Base-by-base conservation (phyloP, 2,329 filamentous ascomycete species). In the Colletotrichum sp. region DNA sequence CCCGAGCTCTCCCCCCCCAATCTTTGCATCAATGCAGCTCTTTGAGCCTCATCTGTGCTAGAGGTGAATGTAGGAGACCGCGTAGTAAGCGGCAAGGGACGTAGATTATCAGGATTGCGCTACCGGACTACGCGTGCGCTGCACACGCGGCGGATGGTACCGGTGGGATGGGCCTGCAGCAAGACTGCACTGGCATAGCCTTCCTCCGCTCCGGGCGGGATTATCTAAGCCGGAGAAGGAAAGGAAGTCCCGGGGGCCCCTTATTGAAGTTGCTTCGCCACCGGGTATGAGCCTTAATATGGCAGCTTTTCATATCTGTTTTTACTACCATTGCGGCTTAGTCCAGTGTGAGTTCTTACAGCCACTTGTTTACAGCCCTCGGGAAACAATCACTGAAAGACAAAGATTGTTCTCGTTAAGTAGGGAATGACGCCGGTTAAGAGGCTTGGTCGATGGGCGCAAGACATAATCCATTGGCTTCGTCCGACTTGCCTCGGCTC, bases 391-490 rank as follows among this genome's bases (percentile, higher is more conserved):
- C 10, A 52, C 43, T 6, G 43, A 52, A 21, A 52, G 10, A 3
- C 1, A 13, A 52, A 21, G 6, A 13, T 13, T 52, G n/a, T 52
- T 0, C n/a, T 2, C 2, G n/a, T 52, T 13, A 3, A 21, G 3
- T 52, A n/a, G n/a, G 3, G 6, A 48, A 3, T 48, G 38, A n/a
- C 38, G 16, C 18, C 2, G 32, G 13, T 15, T n/a, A 16, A 18
- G 16, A n/a, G 8, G 13, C 38, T n/a, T 48, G 38, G 36, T 18
- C 0, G 18, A 43, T 43, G 38, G n/a, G 10, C n/a, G 1, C 43
- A 0, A 21, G 4, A 52, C 0, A 52, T 0, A 13, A 7, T 12
- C n/a, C 43, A n/a, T 21, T 1, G 0, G 2, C 10, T 52, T 52
- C n/a, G 1, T 13, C 10, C n/a, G 5, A 21, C n/a, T 52, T 21